These are phyloP conservation scores for Paramyrothecium sp. DNA, from an alignment of 2,329 filamentous ascomycete species.

Conservation along the genomic window DNA sequence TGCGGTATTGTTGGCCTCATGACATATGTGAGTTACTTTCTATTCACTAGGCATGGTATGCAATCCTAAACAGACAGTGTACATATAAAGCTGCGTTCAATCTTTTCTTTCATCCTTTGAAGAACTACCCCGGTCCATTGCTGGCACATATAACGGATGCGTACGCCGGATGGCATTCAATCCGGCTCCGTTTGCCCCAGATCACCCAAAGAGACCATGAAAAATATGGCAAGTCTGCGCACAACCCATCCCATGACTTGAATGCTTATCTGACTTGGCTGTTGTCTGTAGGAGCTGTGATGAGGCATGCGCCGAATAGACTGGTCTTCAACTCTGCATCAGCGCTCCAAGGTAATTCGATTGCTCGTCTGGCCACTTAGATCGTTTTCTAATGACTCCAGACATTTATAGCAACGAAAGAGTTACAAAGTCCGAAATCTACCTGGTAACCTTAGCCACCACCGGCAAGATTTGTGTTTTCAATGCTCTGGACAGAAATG, in stretches of 20 bases:
- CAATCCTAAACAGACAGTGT: too few species aligned
- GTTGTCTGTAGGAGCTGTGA: not conserved
- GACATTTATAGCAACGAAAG: constrained; percentile 2
- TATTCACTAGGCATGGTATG: too few species aligned
- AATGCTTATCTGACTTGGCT: not conserved
- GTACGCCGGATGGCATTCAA: not conserved
- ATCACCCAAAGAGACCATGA: not conserved
- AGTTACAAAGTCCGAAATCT: not conserved
- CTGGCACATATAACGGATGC: not conserved
- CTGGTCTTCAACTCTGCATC: not conserved
- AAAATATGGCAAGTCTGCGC: not conserved
- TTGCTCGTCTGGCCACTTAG: not conserved
- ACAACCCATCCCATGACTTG: not conserved
- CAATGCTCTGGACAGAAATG: constrained; percentile 3
- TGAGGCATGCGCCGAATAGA: not conserved
- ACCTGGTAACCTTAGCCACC: not conserved
- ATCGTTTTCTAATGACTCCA: not conserved
- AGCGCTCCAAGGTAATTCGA: not conserved
- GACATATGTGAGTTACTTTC: too few species aligned
- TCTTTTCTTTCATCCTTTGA: not conserved
- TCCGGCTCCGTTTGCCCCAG: not conserved
- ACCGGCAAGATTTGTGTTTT: constrained; percentile 1
- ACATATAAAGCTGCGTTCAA: too few species aligned
- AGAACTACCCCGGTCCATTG: not conserved
- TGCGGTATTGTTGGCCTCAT: too few species aligned